A percentile compares a stretch with the other conserved stretches of the same genome.
phyloP scores from a whole-genome alignment of 192 early-diverging fungal species.

The Funneliformis geosporum region DNA sequence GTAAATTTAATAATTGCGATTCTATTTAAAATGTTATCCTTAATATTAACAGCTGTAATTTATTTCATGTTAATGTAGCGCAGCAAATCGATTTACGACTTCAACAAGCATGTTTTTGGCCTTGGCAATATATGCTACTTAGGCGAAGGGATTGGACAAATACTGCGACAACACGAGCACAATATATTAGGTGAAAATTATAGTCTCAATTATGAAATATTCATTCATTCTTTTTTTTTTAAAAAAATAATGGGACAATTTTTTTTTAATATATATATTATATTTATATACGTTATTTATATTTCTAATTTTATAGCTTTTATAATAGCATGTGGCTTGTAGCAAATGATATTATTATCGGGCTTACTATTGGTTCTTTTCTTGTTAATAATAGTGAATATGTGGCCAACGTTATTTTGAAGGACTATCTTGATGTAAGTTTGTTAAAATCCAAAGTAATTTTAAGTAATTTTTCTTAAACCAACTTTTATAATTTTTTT shows the following conservation, averaged over 20 bases:
- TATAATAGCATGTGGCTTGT: constrained; percentile 96
- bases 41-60: not conserved
- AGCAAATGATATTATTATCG: constrained; percentile 90
- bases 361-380: constrained; percentile 73
- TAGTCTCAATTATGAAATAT: not conserved
- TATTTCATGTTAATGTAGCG: constrained; percentile 39
- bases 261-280: too few species aligned
- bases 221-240: not conserved
- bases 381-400: constrained; percentile 62
- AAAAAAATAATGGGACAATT: not conserved
- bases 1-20: not conserved
- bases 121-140: constrained; percentile 75
- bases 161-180: constrained; percentile 61
- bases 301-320: constrained; percentile 56
- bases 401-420: constrained; percentile 54
- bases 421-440: constrained; percentile 50
- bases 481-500: not conserved
- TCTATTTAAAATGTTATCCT: constrained; percentile 13
- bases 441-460: not conserved
- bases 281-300: too few species aligned
- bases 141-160: constrained; percentile 60
- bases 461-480: not conserved
- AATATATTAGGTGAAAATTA: constrained; percentile 71
- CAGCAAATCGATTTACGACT: constrained; percentile 89
- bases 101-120: constrained; percentile 84